Evolutionary conservation across 2,329 filamentous ascomycete genomes (phyloP).

Genomic region (Penicillium polonicum): DNA sequence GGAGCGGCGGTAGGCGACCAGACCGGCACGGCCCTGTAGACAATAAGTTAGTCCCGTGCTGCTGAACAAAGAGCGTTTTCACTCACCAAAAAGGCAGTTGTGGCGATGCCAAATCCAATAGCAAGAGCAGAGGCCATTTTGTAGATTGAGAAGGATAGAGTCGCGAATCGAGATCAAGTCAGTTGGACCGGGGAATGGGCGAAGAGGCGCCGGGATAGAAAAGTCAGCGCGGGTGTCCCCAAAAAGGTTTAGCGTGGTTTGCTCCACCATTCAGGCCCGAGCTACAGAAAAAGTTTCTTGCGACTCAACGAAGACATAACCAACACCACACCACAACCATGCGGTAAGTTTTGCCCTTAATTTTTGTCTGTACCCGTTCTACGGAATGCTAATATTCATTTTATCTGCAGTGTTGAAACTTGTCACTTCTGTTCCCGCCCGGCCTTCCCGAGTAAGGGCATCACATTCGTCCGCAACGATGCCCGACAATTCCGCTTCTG

Average conservation of each 20-base stretch:
- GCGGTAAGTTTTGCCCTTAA: slow-evolving; percentile 20
- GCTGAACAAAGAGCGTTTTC: background rate
- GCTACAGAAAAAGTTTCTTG: slow-evolving; percentile 29
- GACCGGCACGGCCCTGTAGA: slow-evolving; percentile 79
- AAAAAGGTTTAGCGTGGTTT: slow-evolving; percentile 35
- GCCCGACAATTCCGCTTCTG: slow-evolving; percentile 67
- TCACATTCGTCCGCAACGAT: slow-evolving; percentile 67
- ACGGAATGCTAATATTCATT: background rate
- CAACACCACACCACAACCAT: slow-evolving; percentile 25
- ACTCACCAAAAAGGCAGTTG: slow-evolving; percentile 76
- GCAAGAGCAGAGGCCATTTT: slow-evolving; percentile 46
- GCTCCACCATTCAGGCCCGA: slow-evolving; percentile 27
- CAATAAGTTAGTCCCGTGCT: slow-evolving; percentile 16
- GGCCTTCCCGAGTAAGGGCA: slow-evolving; percentile 64
- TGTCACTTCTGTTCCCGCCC: slow-evolving; percentile 72
- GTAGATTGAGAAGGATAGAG: slow-evolving; percentile 4
- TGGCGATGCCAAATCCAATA: slow-evolving; percentile 48
- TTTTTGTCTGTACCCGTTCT: background rate
- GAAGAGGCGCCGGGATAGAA: slow-evolving; percentile 31
- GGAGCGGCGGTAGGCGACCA: slow-evolving; percentile 83
- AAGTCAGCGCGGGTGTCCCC: slow-evolving; percentile 37
- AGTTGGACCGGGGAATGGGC: slow-evolving; percentile 5
- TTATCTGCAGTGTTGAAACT: slow-evolving; percentile 51
- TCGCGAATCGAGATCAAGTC: slow-evolving; percentile 7
- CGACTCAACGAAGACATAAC: slow-evolving; percentile 20